Evolutionary conservation across 2,329 filamentous ascomycete species (phyloP), one percentile per base, ranked within the genome.

Genomic region (Pyrenophora teres): DNA sequence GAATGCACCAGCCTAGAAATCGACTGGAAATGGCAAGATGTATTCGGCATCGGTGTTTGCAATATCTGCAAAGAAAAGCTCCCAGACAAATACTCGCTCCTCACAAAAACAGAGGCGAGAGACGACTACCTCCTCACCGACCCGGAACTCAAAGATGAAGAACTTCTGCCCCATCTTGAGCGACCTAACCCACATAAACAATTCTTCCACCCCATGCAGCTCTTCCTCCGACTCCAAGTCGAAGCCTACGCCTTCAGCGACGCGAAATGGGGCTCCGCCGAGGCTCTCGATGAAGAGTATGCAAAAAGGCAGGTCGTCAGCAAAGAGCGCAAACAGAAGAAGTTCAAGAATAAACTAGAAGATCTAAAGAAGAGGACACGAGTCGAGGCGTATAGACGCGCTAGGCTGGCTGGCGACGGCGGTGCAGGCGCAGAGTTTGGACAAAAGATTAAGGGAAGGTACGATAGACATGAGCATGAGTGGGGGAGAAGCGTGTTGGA

Each of bases 181-280:
- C 87, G 87, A 30, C 93, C 94, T 1, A 99, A 99, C 65, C 94
- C 94, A 0, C 94, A 97, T 76, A 97, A 97, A 72, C 86, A 89
- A 0, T 92, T 92, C 52, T 99, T 92, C 90, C 92, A 97, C 73
- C 91, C 96, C 78, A 99, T 99, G 94, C 96, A 96, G 87, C 83
- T 99, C 2, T 99, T 94, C 71, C 80, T 99, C 18, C 88, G 94
- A 0, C 95, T 86, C 54, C 94, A 99, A 70, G 90, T 99, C 2
- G 94, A 99, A 70, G 91, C 92, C 50, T 97, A 97, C 69, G 94
- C 93, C 0, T 87, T 97, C 64, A 85, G 78, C 0, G 74, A 82
- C 1, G 86, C 85, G 59, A 97, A 97, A 77, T 99, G 94, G 94
- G 94, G 94, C 0, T 91, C 88, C 0, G 76, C 89, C 0, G 92